phyloP scores from a whole-genome alignment of 2,329 filamentous ascomycete species.

The Furcasterigmium furcatum region DNA sequence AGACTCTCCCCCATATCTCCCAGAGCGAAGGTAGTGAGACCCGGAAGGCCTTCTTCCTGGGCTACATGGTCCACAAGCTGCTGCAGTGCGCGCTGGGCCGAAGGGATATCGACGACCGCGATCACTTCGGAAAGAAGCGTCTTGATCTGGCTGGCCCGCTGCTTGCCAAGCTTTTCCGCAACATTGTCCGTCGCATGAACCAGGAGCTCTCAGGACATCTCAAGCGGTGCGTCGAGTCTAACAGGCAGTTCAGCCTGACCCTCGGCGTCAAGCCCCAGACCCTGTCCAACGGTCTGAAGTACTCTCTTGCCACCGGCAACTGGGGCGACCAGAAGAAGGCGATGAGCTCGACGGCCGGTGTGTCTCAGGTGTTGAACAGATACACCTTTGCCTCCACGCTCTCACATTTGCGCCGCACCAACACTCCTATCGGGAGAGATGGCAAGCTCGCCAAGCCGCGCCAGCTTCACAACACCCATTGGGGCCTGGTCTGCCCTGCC shows the following conservation, averaged over 20 bases:
- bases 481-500: conserved; percentile 94
- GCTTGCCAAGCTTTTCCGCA: conserved; percentile 93
- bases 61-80: conserved; percentile 97
- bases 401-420: conserved; percentile 94
- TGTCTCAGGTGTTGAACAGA: conserved; percentile 95
- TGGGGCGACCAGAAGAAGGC: conserved; percentile 99
- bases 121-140: conserved; percentile 99
- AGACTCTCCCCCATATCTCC: conserved; percentile 93
- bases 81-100: conserved; percentile 90
- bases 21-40: conserved; percentile 94
- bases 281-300: conserved; percentile 90
- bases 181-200: conserved; percentile 85
- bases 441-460: conserved; percentile 97
- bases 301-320: conserved; percentile 95
- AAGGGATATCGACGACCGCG: conserved; percentile 92
- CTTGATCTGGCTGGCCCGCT: conserved; percentile 92
- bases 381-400: conserved; percentile 97
- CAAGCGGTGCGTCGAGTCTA: conserved; percentile 86
- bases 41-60: conserved; percentile 94
- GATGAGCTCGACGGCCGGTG: conserved; percentile 88
- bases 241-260: conserved; percentile 84
- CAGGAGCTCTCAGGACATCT: conserved; percentile 89
- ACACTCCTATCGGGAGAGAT: conserved; percentile 95
- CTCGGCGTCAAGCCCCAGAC: conserved; percentile 89
- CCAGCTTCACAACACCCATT: conserved; percentile 97